Evolutionary conservation across 768 basidiomycete species (phyloP).

Genomic region (Collybia sordida): DNA sequence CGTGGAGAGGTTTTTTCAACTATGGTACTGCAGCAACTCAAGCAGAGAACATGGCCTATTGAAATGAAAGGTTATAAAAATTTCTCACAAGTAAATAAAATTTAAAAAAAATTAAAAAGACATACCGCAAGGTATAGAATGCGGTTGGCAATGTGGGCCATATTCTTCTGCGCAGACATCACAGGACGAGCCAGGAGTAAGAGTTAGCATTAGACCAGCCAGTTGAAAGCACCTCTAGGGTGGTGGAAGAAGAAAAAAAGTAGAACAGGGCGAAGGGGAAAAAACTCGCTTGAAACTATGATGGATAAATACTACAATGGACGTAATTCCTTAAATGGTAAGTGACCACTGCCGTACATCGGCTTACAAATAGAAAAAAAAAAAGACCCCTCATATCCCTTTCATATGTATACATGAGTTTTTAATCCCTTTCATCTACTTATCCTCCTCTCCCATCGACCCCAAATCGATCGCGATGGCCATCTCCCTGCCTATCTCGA

Average conservation of each 20-base stretch:
- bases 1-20: constrained; percentile 77
- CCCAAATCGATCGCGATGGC: constrained; percentile 16
- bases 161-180: constrained; percentile 90
- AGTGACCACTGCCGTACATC: constrained; percentile 19
- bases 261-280: constrained; percentile 45
- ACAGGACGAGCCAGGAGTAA: constrained; percentile 79
- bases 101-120: constrained; percentile 21
- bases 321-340: constrained; percentile 33
- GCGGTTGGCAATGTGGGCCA: constrained; percentile 69
- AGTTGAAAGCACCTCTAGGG: constrained; percentile 42
- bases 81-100: constrained; percentile 11
- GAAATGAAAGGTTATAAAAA: constrained; percentile 24
- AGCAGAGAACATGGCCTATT: constrained; percentile 79
- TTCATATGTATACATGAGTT: constrained; percentile 21
- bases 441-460: constrained; percentile 2
- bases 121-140: constrained; percentile 82
- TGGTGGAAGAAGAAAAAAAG: constrained; percentile 35
- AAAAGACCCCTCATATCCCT: constrained; percentile 15
- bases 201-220: constrained; percentile 71
- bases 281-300: constrained; percentile 42
- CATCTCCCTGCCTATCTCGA: constrained; percentile 12
- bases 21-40: constrained; percentile 75
- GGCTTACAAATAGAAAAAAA: constrained; percentile 25
- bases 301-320: constrained; percentile 48
- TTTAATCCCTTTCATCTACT: constrained; percentile 16